Percentiles rank a stretch among this genome's conserved stretches.
These are phyloP conservation scores for Boechera retrofracta DNA, from an alignment of 345 rosid genomes.

Conservation along the genomic window DNA sequence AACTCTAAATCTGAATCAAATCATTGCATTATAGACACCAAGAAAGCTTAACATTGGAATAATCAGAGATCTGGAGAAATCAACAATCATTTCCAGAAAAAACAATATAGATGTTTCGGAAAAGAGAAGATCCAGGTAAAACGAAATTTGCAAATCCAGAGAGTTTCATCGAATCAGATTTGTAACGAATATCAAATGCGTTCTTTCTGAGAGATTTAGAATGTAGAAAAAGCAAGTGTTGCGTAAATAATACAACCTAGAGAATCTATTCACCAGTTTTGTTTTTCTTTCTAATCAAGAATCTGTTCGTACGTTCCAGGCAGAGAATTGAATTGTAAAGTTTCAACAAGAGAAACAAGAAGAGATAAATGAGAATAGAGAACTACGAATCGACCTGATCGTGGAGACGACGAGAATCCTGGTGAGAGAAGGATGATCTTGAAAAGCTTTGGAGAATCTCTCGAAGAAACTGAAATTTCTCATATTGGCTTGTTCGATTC, in stretches of 20 bases:
- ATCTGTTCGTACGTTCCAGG: background rate
- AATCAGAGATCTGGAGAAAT: constrained; percentile 34
- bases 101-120: too few relatives aligned
- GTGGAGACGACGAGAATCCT: constrained; percentile 75
- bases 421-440: constrained; percentile 72
- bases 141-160: constrained; percentile 13
- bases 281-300: background rate
- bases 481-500: constrained; percentile 49
- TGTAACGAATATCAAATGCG: background rate
- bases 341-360: background rate
- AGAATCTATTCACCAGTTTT: constrained; percentile 4
- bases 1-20: constrained; percentile 17
- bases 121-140: background rate
- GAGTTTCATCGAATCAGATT: constrained; percentile 9
- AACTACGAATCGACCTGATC: constrained; percentile 59
- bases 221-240: constrained; percentile 19
- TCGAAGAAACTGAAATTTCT: constrained; percentile 60
- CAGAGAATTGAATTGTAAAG: background rate
- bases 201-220: background rate
- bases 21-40: background rate
- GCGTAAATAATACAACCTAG: constrained; percentile 35
- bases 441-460: constrained; percentile 66
- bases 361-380: background rate
- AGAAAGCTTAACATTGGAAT: background rate
- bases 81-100: background rate